Base-by-base conservation (phyloP, 2,329 filamentous ascomycete genomes). In the Fonsecaea erecta region DNA sequence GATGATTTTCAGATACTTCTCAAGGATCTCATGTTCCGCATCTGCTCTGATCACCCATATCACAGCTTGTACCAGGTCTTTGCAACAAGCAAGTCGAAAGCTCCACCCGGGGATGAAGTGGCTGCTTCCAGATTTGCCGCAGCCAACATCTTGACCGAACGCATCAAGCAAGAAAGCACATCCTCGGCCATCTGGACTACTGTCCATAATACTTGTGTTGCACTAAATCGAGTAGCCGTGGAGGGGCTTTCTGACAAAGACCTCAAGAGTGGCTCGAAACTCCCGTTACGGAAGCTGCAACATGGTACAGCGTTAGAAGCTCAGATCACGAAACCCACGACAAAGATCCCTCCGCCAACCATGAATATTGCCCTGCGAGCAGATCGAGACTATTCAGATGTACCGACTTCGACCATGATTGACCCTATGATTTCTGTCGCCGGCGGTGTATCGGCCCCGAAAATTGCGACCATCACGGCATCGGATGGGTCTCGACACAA, bases 31-130 rank as follows among this genome's bases (percentile, higher is more conserved):
- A 88, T 98, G 3, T 87, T 88, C 73, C 88, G 88, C 8, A 97
- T 99, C 62, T 98, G 94, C 74, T 83, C 86, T 11, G 93, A 99
- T 63, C 95, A 99, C 77, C 96, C 95, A 0, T 97, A 93, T 76
- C 96, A 99, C 75, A 93, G 93, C 55, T 94, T 98, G 88, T 96
- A 99, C 75, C 93, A 98, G 72, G 92, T 99, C 48, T 97, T 94
- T 82, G 91, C 93, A 1, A 89, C 90, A 24, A 88, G 86, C 52
- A 90, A 88, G 72, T 87, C 85, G 57, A 88, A 89, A 71, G 83
- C 77, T 58, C 79, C 83, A 59, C 88, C 90, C 71, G 59, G 58
- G 30, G 94, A 97, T 70, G 86, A 90, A 46, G 85, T 90, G 2
- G 90, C 91, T 0, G 80, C 88, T 21, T 89, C 90, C 3, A 88